Percentiles rank a stretch among this genome's conserved stretches.
Conservation (phyloP, 2,329 filamentous ascomycete genomes). For the Diaporthe amygdali region DNA sequence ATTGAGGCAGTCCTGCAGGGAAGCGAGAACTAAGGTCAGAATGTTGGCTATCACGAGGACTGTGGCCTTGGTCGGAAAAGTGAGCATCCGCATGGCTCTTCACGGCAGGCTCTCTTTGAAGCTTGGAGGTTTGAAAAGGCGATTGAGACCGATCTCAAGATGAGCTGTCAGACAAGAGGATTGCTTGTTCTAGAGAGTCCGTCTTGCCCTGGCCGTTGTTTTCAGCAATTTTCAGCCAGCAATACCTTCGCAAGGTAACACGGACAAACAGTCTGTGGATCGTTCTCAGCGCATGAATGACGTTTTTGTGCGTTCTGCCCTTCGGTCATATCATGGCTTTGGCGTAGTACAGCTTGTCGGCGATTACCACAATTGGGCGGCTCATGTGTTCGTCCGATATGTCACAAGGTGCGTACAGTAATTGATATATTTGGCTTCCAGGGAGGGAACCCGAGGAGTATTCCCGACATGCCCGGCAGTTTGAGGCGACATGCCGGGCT, state of each 20-base stretch:
- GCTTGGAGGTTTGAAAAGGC: not conserved
- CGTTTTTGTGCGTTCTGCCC: not conserved
- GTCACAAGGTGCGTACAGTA: not conserved
- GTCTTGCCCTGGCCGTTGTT: not conserved
- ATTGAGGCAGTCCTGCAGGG: slow-evolving; percentile 51
- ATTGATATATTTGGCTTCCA: not conserved
- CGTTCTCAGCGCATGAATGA: not conserved
- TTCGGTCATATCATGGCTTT: not conserved
- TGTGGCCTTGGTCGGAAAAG: not conserved
- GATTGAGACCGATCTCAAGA: not conserved
- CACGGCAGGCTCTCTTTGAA: not conserved
- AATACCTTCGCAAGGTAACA: not conserved
- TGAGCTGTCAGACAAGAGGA: not conserved
- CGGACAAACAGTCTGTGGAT: not conserved
- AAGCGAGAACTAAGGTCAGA: slow-evolving; percentile 9
- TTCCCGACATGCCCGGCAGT: not conserved
- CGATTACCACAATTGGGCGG: not conserved
- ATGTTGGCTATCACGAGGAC: slow-evolving; percentile 9
- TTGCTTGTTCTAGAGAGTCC: not conserved
- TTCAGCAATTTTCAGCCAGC: not conserved
- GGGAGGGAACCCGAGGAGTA: not conserved
- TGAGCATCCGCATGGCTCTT: not conserved
- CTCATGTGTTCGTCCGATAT: not conserved
- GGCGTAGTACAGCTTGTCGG: not conserved
- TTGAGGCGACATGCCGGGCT: not conserved